These are phyloP conservation scores for Globisporangium acanthophoron DNA, from an alignment of 352 stramenopile species.

Conservation along the genomic window DNA sequence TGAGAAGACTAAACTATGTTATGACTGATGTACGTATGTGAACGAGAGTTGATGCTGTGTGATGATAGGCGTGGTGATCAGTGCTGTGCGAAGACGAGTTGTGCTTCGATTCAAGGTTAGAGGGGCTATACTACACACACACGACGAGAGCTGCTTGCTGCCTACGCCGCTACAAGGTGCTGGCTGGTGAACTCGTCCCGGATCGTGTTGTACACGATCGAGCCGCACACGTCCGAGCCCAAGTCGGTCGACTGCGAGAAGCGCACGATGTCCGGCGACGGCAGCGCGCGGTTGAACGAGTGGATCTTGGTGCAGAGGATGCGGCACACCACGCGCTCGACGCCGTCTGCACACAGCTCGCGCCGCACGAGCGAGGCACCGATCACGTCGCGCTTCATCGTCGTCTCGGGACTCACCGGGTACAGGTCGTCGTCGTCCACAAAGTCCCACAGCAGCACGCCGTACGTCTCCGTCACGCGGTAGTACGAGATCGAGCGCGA, in stretches of 20 bases:
- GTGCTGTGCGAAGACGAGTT: background rate
- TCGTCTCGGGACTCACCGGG: slow-evolving; percentile 15
- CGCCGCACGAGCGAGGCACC: slow-evolving; percentile 29
- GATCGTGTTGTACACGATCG: slow-evolving; percentile 40
- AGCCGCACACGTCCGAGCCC: slow-evolving; percentile 30
- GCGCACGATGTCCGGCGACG: slow-evolving; percentile 14
- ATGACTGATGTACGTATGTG: background rate
- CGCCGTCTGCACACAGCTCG: slow-evolving; percentile 37
- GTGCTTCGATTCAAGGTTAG: background rate
- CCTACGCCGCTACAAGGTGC: background rate
- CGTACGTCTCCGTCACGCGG: slow-evolving; percentile 21
- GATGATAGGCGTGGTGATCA: too few species aligned
- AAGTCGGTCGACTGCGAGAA: slow-evolving; percentile 23
- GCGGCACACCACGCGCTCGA: slow-evolving; percentile 48
- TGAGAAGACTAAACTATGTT: background rate
- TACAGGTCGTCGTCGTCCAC: slow-evolving; percentile 31
- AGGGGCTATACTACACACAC: background rate
- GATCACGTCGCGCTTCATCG: slow-evolving; percentile 25
- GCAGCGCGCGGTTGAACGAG: slow-evolving; percentile 15
- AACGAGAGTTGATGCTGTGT: too few species aligned
- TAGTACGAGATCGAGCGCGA: slow-evolving; percentile 22
- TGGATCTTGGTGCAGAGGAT: slow-evolving; percentile 57
- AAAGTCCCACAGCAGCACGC: slow-evolving; percentile 29
- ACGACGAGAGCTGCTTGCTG: too few species aligned
- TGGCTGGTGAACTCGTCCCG: slow-evolving; percentile 14